Conservation (phyloP, 1,284 basidiomycete species). For the Pascua sp. region DNA sequence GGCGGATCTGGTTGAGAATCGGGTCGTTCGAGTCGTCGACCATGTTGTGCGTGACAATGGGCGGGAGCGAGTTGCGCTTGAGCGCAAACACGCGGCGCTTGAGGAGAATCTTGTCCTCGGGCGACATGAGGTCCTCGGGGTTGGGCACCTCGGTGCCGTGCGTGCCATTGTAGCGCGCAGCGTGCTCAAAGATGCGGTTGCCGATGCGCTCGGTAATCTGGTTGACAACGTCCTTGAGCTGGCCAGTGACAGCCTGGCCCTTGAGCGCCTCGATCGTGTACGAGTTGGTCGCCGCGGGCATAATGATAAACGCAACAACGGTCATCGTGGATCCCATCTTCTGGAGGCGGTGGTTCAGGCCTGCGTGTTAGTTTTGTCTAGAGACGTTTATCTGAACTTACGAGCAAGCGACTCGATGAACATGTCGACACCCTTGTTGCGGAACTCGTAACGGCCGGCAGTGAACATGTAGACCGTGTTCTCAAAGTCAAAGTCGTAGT, state of each 20-base stretch:
- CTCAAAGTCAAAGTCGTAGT: slow-evolving; percentile 91
- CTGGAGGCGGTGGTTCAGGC: slow-evolving; percentile 81
- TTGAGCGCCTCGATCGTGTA: slow-evolving; percentile 98
- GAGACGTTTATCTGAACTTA: slow-evolving; percentile 27
- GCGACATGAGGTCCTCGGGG: slow-evolving; percentile 73
- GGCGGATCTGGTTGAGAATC: slow-evolving; percentile 88
- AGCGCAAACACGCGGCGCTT: slow-evolving; percentile 96
- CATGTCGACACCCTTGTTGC: slow-evolving; percentile 99
- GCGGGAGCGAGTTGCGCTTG: slow-evolving; percentile 87
- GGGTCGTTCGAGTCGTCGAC: slow-evolving; percentile 86
- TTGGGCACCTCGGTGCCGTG: slow-evolving; percentile 67
- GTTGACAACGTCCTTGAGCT: slow-evolving; percentile 87
- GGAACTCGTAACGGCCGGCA: slow-evolving; percentile 97
- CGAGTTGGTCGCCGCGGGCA: slow-evolving; percentile 92
- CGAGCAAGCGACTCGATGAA: slow-evolving; percentile 95
- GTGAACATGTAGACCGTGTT: slow-evolving; percentile 99
- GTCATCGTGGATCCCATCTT: slow-evolving; percentile 74
- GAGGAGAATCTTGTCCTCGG: slow-evolving; percentile 90
- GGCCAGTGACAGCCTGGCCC: slow-evolving; percentile 96
- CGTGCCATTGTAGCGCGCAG: slow-evolving; percentile 77
- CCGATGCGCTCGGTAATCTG: slow-evolving; percentile 93
- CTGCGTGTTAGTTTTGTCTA: slow-evolving; percentile 21
- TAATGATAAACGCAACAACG: slow-evolving; percentile 97
- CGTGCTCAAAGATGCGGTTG: slow-evolving; percentile 85
- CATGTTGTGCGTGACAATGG: slow-evolving; percentile 98